Evolutionary conservation across 2,329 filamentous ascomycete species (phyloP).

Genomic region (Diaporthe helianthi): DNA sequence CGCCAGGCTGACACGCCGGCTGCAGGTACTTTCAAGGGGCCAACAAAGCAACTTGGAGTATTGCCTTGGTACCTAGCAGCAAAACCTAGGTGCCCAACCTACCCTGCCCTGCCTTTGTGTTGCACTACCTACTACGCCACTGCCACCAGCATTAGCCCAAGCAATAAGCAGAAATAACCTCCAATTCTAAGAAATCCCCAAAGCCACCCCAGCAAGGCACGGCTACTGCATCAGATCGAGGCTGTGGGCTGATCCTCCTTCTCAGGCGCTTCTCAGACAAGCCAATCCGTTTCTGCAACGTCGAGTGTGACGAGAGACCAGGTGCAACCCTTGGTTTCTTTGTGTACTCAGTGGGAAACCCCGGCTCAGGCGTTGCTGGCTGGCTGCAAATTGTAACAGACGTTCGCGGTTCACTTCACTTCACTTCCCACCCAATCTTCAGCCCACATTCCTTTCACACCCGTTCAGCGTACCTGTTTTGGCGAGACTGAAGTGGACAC

Average conservation of each 20-base stretch:
- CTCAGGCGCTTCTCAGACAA: conserved; percentile 23
- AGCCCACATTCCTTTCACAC: background rate
- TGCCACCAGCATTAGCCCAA: background rate
- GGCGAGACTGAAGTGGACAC: background rate
- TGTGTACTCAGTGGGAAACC: background rate
- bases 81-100: too few relatives aligned
- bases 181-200: background rate
- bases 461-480: background rate
- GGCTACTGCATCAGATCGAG: background rate
- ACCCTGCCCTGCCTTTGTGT: background rate
- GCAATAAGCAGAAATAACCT: background rate
- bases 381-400: background rate
- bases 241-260: conserved; percentile 22
- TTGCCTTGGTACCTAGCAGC: too few relatives aligned
- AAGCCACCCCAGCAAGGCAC: conserved; percentile 1
- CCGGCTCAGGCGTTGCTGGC: too few relatives aligned
- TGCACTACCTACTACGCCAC: background rate
- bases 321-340: conserved; percentile 24
- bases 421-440: background rate
- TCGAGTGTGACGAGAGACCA: conserved; percentile 28
- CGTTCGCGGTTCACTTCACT: background rate
- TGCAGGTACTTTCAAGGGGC: background rate
- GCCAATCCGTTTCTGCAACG: conserved; percentile 31
- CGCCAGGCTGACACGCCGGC: conserved; percentile 20
- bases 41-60: conserved; percentile 1